phyloP scores from a whole-genome alignment of 2,329 filamentous ascomycete species.

The Scedosporium aurantiacum region DNA sequence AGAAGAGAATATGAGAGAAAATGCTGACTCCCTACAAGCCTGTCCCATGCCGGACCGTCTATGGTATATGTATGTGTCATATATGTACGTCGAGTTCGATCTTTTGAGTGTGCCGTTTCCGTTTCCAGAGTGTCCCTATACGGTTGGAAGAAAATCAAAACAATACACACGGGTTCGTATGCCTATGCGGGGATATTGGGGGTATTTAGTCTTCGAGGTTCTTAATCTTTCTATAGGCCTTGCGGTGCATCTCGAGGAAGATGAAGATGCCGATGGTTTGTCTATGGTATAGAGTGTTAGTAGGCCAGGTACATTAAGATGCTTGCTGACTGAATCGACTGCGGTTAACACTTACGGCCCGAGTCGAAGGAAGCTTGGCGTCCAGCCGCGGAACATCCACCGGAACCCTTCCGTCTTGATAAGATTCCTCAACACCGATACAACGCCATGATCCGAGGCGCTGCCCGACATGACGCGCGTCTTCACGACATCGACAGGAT shows the following conservation, averaged over 20 bases:
- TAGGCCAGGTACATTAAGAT: slow-evolving; percentile 7
- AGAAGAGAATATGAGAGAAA: background rate
- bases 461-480: slow-evolving; percentile 71
- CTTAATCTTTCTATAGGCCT: slow-evolving; percentile 50
- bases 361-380: slow-evolving; percentile 59
- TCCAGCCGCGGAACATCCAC: slow-evolving; percentile 89
- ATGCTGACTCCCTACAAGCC: background rate
- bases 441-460: slow-evolving; percentile 37
- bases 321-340: background rate
- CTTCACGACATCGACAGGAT: slow-evolving; percentile 81
- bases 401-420: slow-evolving; percentile 58
- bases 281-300: slow-evolving; percentile 20
- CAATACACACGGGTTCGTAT: background rate
- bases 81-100: background rate
- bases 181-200: background rate
- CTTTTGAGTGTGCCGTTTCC: background rate
- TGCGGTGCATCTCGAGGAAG: slow-evolving; percentile 80
- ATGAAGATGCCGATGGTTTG: slow-evolving; percentile 83
- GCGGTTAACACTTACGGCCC: slow-evolving; percentile 41
- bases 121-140: background rate
- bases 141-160: background rate
- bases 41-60: background rate
- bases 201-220: background rate
- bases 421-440: slow-evolving; percentile 53
- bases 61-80: background rate